Percentiles rank a stretch among this genome's conserved stretches.
These are phyloP conservation scores for Ophiostoma quercus DNA, from an alignment of 2,329 filamentous ascomycete species.

Conservation along the genomic window DNA sequence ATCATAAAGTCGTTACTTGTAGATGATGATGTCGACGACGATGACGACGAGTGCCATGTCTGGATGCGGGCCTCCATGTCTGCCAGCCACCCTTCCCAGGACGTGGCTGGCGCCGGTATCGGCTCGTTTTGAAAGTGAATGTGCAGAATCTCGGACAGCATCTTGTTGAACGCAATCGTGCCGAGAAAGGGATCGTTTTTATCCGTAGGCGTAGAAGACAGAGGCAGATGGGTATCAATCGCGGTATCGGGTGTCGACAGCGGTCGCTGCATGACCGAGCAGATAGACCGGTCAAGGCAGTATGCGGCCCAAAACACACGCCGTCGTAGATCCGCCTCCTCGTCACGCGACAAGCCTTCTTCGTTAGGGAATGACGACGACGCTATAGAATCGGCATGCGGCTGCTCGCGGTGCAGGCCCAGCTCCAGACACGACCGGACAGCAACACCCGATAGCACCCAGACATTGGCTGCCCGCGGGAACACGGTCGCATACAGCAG, in stretches of 20 bases:
- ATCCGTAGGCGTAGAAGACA: background rate
- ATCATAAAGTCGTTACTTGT: conserved; percentile 20
- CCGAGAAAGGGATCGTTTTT: conserved; percentile 20
- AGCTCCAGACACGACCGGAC: conserved; percentile 27
- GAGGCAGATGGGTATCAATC: conserved; percentile 21
- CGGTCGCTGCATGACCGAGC: conserved; percentile 25
- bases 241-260: conserved; percentile 24
- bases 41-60: conserved; percentile 18
- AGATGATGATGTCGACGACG: background rate
- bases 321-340: conserved; percentile 17
- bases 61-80: conserved; percentile 23
- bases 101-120: conserved; percentile 12
- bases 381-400: background rate
- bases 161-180: conserved; percentile 21
- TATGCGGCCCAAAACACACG: conserved; percentile 27
- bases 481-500: conserved; percentile 26
- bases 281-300: conserved; percentile 26
- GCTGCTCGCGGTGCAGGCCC: conserved; percentile 22
- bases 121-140: conserved; percentile 26
- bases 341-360: background rate
- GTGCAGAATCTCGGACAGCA: conserved; percentile 26
- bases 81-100: conserved; percentile 26
- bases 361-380: background rate
- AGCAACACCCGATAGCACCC: conserved; percentile 27
- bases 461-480: conserved; percentile 26